Conservation (phyloP, 2,329 filamentous ascomycete genomes). For the Pseudocercospora eumusae region DNA sequence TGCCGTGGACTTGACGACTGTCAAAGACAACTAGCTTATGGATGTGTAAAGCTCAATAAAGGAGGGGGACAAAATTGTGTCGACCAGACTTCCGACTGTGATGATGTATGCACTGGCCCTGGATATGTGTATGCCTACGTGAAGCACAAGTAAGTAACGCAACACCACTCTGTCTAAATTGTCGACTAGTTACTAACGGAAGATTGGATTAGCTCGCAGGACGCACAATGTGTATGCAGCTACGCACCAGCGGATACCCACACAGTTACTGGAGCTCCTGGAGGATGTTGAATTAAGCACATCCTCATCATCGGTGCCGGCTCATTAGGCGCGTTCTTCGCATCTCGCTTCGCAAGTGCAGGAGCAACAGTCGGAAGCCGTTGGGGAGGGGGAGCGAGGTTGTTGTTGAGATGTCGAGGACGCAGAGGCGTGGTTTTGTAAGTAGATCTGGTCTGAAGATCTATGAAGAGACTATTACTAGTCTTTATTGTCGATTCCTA, state of each 20-base stretch:
- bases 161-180: too few relatives aligned
- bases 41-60: conserved; percentile 7
- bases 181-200: too few relatives aligned
- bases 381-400: conserved; percentile 63
- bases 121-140: conserved; percentile 7
- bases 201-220: too few relatives aligned
- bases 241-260: background rate
- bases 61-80: conserved; percentile 11
- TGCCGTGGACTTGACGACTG: conserved; percentile 1
- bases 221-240: conserved; percentile 7
- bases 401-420: conserved; percentile 64
- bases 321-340: conserved; percentile 71
- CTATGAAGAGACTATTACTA: too few relatives aligned
- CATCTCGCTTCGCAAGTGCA: conserved; percentile 61
- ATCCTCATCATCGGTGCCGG: conserved; percentile 69
- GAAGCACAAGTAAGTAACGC: conserved; percentile 10
- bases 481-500: background rate
- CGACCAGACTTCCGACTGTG: conserved; percentile 13
- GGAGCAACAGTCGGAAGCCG: conserved; percentile 65
- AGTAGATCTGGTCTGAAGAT: too few relatives aligned
- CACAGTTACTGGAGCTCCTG: too few relatives aligned
- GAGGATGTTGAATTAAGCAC: conserved; percentile 40
- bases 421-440: conserved; percentile 50
- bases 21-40: conserved; percentile 2
- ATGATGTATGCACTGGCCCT: background rate